Evolutionary conservation across 2,329 filamentous ascomycete genomes (phyloP).

Genomic region (Phyllosticta ampelicida): DNA sequence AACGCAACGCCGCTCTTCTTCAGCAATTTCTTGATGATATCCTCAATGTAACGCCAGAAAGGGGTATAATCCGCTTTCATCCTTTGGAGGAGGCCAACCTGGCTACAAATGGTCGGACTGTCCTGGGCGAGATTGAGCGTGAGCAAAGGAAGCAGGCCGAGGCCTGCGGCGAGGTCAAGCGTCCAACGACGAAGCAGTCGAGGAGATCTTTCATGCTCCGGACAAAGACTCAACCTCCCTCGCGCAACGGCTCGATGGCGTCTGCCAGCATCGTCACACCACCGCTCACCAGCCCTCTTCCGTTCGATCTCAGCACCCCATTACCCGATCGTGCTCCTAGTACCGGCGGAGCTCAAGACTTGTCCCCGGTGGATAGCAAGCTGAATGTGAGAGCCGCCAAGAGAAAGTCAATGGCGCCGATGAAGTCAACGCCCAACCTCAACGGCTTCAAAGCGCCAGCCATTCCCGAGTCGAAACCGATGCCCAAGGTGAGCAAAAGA

Average conservation of each 20-base stretch:
- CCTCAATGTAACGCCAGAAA: conserved; percentile 52
- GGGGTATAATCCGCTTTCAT: conserved; percentile 65
- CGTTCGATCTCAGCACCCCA: conserved; percentile 25
- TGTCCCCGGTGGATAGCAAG: conserved; percentile 16
- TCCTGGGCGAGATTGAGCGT: conserved; percentile 56
- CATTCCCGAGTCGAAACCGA: conserved; percentile 20
- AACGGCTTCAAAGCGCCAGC: conserved; percentile 17
- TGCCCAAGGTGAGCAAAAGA: conserved; percentile 33
- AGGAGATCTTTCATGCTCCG: conserved; percentile 22
- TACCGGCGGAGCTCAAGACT: neutral
- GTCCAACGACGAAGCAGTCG: conserved; percentile 28
- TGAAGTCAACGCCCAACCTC: conserved; percentile 12
- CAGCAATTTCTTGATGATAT: conserved; percentile 64
- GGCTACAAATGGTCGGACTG: conserved; percentile 59
- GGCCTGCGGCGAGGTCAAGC: conserved; percentile 32
- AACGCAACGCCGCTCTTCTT: conserved; percentile 66
- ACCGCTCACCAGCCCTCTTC: conserved; percentile 24
- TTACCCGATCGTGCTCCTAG: conserved; percentile 12
- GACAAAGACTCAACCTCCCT: conserved; percentile 28
- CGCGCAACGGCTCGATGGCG: conserved; percentile 23
- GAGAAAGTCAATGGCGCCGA: conserved; percentile 9
- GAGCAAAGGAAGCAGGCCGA: conserved; percentile 37
- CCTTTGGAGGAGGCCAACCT: conserved; percentile 60
- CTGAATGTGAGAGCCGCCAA: conserved; percentile 14
- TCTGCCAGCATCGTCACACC: conserved; percentile 19